Base-by-base conservation (phyloP, 2,329 filamentous ascomycete species). In the Claviceps paspali region DNA sequence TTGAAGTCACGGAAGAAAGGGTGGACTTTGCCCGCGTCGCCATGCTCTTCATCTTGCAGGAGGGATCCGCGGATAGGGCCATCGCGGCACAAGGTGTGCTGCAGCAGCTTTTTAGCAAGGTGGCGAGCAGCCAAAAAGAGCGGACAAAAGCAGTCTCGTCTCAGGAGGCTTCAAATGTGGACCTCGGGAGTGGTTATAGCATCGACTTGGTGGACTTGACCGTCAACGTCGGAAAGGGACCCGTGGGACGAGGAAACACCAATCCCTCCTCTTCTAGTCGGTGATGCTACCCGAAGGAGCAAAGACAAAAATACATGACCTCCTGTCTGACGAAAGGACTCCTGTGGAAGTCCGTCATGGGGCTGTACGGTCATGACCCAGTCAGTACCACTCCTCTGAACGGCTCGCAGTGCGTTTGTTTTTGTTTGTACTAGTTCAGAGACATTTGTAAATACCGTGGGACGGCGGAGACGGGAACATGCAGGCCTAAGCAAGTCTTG, bases 21-120 rank as follows among this genome's bases (percentile, higher is more conserved):
- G 56, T 78, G 1, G 76, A 81, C 47, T 82, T 82, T 56, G 68
- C 73, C 1, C 65, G 76, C 3, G 65, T 78, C 2, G 67, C 66
- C 0, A 68, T 81, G 3, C 60, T 82, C 12, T 79, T 65, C 44
- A 61, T 82, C 19, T 57, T 80, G 2, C 73, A 80, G 47, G 56
- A 74, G 45, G 56, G 70, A 39, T 60, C 53, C 5, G 47, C 76
- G 2, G 52, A 59, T 23, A 58, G 61, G 28, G 76, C 75, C 0
- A 63, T 68, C 33, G 53, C 54, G 5, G 73, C 73, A 1, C 76
- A 79, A 49, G 57, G 54, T 6, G 49, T 54, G 3, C 56, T 80
- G 10, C 69, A 78, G 49, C 55, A 49, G 2, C 71, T 78, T 45
- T 75, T 80, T 44, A 62, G 56, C 7, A 48, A 51, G 12, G 59